Conservation (phyloP, 1,284 basidiomycete species). For the Tilletia walkeri region DNA sequence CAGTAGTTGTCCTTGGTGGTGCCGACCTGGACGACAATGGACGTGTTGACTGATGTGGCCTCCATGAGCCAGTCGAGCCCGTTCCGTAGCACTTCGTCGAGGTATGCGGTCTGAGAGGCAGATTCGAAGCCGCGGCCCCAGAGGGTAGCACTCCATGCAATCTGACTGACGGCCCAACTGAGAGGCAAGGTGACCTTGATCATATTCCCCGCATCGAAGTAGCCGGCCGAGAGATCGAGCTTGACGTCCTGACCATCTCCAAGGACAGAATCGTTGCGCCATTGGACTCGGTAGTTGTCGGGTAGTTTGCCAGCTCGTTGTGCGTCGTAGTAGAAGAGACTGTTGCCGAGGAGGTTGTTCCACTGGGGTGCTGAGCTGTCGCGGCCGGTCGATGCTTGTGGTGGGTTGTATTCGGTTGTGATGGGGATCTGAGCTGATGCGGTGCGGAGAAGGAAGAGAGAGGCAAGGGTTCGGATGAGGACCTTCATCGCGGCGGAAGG, state of each 20-base stretch:
- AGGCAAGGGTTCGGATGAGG: background rate
- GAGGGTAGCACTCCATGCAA: constrained; percentile 82
- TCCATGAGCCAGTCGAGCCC: constrained; percentile 87
- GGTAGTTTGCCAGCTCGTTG: constrained; percentile 78
- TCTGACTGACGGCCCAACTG: constrained; percentile 75
- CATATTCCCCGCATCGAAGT: constrained; percentile 82
- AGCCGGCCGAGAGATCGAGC: constrained; percentile 78
- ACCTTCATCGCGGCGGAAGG: background rate
- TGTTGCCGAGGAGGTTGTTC: constrained; percentile 73
- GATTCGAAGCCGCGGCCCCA: constrained; percentile 78
- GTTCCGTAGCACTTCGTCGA: constrained; percentile 73
- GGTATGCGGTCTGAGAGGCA: constrained; percentile 79
- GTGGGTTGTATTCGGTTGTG: constrained; percentile 26
- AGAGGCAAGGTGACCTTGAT: constrained; percentile 65
- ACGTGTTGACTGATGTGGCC: constrained; percentile 74
- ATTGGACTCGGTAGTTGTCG: constrained; percentile 70
- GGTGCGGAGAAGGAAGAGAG: background rate
- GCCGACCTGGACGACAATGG: constrained; percentile 76
- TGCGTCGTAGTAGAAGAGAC: constrained; percentile 85
- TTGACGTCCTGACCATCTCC: constrained; percentile 73
- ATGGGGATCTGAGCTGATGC: constrained; percentile 29
- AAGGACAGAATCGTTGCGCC: constrained; percentile 78
- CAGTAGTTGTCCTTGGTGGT: constrained; percentile 72
- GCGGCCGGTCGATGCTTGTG: constrained; percentile 24
- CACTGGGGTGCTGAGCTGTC: constrained; percentile 62